A percentile compares a stretch with the other conserved stretches of the same genome.
Evolutionary conservation across 257 asterid genomes (phyloP).

Genomic region (Mitragyna speciosa): DNA sequence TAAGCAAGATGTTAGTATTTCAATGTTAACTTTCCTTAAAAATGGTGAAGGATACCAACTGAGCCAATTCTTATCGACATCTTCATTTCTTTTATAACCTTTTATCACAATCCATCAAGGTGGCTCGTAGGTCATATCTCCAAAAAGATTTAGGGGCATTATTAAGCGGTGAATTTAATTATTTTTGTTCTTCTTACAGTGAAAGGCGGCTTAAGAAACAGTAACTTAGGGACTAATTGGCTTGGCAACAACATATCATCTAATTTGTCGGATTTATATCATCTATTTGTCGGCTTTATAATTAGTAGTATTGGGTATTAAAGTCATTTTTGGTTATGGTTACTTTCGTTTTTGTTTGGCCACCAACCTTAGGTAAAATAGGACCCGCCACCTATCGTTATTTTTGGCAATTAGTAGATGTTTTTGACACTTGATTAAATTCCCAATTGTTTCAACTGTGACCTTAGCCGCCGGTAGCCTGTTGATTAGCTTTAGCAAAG

Average conservation of each 20-base stretch:
- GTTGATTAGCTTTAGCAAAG: not conserved
- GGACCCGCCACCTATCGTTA: constrained; percentile 12
- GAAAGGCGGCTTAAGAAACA: constrained; percentile 21
- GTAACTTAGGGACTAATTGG: constrained; percentile 3
- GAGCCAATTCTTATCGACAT: too few species aligned
- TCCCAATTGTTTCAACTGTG: not conserved
- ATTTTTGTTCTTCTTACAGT: not conserved
- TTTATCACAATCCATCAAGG: not conserved
- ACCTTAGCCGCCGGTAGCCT: constrained; percentile 24
- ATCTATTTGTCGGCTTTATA: not conserved
- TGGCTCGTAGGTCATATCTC: not conserved
- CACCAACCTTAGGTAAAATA: not conserved
- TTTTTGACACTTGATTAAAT: not conserved
- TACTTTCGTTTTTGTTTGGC: not conserved
- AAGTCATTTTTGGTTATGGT: not conserved
- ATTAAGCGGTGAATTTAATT: not conserved
- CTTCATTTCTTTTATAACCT: not conserved
- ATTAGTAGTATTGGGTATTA: not conserved
- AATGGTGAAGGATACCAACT: too few species aligned
- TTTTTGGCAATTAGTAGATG: not conserved
- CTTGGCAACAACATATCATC: not conserved
- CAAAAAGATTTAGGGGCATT: not conserved
- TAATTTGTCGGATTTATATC: not conserved
- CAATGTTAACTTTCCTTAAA: too few species aligned
- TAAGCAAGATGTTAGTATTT: too few species aligned